Percentiles rank a stretch among this genome's conserved stretches.
Evolutionary conservation across 805 yeast genomes (phyloP).

Genomic region (Candida railenensis): DNA sequence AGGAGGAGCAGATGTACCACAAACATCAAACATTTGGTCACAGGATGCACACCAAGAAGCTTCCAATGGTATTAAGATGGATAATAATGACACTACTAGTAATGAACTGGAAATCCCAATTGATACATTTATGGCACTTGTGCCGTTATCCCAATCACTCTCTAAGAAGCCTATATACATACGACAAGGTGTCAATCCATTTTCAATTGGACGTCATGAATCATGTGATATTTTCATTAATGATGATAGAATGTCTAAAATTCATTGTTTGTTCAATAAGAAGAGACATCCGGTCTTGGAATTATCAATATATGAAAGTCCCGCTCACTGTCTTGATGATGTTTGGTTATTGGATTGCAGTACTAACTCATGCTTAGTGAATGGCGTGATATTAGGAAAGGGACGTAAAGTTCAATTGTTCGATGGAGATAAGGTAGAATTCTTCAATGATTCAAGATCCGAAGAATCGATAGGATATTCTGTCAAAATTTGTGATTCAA

Average conservation of each 20-base stretch:
- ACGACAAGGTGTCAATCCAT: conserved; percentile 66
- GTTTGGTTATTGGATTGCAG: conserved; percentile 80
- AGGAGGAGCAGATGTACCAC: background rate
- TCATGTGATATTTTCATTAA: conserved; percentile 59
- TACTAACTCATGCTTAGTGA: conserved; percentile 76
- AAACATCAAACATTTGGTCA: background rate
- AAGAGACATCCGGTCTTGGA: conserved; percentile 58
- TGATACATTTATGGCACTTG: conserved; percentile 64
- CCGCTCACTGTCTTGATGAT: conserved; percentile 72
- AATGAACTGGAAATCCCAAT: conserved; percentile 31
- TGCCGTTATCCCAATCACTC: conserved; percentile 49
- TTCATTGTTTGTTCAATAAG: conserved; percentile 71
- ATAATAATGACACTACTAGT: background rate
- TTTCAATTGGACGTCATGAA: conserved; percentile 71
- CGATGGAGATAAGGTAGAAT: conserved; percentile 63
- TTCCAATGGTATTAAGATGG: background rate
- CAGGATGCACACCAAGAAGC: background rate
- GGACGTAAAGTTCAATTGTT: conserved; percentile 60
- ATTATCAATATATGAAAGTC: conserved; percentile 58
- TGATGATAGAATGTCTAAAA: conserved; percentile 79
- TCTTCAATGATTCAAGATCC: conserved; percentile 60
- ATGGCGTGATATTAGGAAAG: conserved; percentile 56
- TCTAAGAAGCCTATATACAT: conserved; percentile 50
- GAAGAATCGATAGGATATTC: conserved; percentile 53
- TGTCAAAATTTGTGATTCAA: conserved; percentile 54